A percentile compares a stretch with the other conserved stretches of the same genome.
Conservation (phyloP, 257 asterid genomes). For the Echium plantagineum region DNA sequence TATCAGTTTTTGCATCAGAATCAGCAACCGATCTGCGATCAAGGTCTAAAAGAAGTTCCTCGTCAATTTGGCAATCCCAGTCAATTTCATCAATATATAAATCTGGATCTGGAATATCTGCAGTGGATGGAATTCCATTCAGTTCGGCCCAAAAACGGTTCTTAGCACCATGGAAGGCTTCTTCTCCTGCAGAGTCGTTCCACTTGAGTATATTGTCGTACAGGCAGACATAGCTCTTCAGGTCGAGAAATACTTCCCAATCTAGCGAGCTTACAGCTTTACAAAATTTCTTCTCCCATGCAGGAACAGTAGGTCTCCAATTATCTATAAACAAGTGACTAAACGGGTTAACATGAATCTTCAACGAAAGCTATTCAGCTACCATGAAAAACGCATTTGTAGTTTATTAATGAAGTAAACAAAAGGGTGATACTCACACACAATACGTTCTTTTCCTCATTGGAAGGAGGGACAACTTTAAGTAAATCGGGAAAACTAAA, state of each 20-base stretch:
- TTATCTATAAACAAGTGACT: conserved; percentile 21
- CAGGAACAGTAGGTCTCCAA: conserved; percentile 54
- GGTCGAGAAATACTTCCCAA: conserved; percentile 47
- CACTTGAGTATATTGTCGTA: conserved; percentile 49
- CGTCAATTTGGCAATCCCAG: conserved; percentile 40
- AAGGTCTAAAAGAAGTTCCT: conserved; percentile 23
- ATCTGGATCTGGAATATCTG: conserved; percentile 45
- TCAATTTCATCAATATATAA: conserved; percentile 49
- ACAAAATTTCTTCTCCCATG: conserved; percentile 73
- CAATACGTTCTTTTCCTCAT: background rate
- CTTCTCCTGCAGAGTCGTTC: conserved; percentile 75
- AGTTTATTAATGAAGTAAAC: background rate
- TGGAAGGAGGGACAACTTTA: background rate
- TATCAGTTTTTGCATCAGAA: conserved; percentile 23
- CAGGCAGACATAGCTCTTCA: conserved; percentile 39
- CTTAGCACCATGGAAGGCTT: conserved; percentile 54
- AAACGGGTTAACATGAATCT: background rate
- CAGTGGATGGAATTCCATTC: conserved; percentile 37
- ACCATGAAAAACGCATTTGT: no score
- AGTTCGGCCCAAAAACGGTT: conserved; percentile 52
- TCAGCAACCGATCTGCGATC: conserved; percentile 16
- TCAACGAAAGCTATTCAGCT: no score
- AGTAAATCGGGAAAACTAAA: background rate
- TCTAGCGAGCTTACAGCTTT: conserved; percentile 45
- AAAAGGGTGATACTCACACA: background rate